Evolutionary conservation across 2,329 filamentous ascomycete genomes (phyloP).

Genomic region (Alternaria ventricosa): DNA sequence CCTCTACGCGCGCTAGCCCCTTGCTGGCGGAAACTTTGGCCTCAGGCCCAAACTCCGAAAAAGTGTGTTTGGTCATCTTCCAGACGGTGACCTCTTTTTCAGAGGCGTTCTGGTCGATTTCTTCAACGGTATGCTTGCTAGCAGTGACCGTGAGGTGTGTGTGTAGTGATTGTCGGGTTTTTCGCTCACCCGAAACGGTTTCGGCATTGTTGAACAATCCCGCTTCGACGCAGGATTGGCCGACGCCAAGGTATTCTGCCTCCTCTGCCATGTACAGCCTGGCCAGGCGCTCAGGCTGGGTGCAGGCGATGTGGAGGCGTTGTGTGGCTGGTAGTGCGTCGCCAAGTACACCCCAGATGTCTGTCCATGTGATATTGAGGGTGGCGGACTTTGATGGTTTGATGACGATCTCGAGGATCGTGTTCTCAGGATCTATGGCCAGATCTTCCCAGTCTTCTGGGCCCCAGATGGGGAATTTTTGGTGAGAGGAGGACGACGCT

Average conservation of each 20-base stretch:
- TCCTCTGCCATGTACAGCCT: conserved; percentile 22
- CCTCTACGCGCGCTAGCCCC: conserved; percentile 3
- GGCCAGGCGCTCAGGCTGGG: conserved; percentile 11
- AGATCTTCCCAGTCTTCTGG: conserved; percentile 15
- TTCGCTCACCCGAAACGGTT: conserved; percentile 15
- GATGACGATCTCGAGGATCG: conserved; percentile 15
- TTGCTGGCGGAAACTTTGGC: conserved; percentile 5
- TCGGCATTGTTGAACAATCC: conserved; percentile 13
- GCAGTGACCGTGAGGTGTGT: conserved; percentile 7
- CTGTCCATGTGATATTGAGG: conserved; percentile 20
- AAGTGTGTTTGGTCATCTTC: conserved; percentile 1
- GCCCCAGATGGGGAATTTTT: conserved; percentile 9
- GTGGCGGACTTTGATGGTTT: conserved; percentile 3
- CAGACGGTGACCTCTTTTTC: conserved; percentile 1
- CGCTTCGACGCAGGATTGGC: conserved; percentile 16
- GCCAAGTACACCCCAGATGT: conserved; percentile 14
- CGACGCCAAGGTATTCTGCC: conserved; percentile 17
- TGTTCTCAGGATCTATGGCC: conserved; percentile 7
- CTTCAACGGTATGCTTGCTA: conserved; percentile 1
- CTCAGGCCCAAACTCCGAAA: conserved; percentile 10
- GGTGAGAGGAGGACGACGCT: conserved; percentile 5
- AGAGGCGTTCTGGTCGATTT: background rate
- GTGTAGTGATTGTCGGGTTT: conserved; percentile 10
- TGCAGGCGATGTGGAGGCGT: conserved; percentile 15
- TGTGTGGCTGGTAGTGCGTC: conserved; percentile 12